phyloP scores from a whole-genome alignment of 257 asterid species.

The Salvia rosmarinus region DNA sequence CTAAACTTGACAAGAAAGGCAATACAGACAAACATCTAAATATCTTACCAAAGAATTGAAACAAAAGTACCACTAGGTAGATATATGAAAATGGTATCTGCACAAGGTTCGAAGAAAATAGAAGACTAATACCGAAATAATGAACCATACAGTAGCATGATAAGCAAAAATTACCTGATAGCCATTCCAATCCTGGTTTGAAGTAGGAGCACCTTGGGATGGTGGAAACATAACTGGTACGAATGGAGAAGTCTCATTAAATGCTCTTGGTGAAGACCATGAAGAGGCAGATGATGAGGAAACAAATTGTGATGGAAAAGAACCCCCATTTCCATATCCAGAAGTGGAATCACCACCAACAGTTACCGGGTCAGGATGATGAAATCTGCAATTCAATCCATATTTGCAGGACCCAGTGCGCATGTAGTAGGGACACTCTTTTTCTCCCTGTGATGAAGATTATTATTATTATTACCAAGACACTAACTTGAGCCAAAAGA shows the following conservation, averaged over 20 bases:
- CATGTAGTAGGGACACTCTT: slow-evolving; percentile 87
- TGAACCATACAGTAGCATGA: slow-evolving; percentile 9
- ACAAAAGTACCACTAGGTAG: background rate
- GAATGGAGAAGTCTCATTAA: slow-evolving; percentile 51
- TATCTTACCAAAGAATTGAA: background rate
- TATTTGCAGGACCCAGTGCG: slow-evolving; percentile 89
- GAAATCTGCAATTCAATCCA: slow-evolving; percentile 78
- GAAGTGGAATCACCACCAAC: slow-evolving; percentile 60
- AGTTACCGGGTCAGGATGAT: slow-evolving; percentile 84
- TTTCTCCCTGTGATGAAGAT: slow-evolving; percentile 73
- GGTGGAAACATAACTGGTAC: slow-evolving; percentile 58
- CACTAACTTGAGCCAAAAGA: background rate
- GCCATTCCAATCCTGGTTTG: slow-evolving; percentile 74
- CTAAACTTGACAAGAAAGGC: background rate
- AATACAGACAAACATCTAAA: slow-evolving; percentile 2
- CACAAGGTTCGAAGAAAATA: slow-evolving; percentile 4
- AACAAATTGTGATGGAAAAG: slow-evolving; percentile 60
- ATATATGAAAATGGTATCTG: background rate
- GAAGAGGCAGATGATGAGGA: slow-evolving; percentile 55
- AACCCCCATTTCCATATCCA: slow-evolving; percentile 59
- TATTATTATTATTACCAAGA: slow-evolving; percentile 17
- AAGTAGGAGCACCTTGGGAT: slow-evolving; percentile 48
- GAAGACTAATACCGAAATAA: background rate
- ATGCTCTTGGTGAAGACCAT: slow-evolving; percentile 70
- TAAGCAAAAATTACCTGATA: slow-evolving; percentile 61